Evolutionary conservation across 805 yeast genomes (phyloP).

Genomic region (Ogataea polymorpha): DNA sequence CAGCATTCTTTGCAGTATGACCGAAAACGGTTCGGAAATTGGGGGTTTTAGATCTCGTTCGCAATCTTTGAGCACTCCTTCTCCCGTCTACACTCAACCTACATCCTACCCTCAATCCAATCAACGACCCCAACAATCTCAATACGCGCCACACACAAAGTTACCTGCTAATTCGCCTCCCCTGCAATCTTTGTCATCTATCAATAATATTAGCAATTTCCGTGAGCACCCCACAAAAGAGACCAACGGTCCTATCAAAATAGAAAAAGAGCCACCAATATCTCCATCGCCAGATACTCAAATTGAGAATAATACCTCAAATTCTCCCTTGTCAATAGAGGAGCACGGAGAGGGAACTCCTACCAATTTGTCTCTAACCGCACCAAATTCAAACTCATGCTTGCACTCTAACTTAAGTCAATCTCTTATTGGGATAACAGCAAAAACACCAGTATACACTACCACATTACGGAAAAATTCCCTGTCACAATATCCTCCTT

Average conservation of each 20-base stretch:
- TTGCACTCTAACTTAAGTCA: background rate
- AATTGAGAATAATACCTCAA: constrained; percentile 10
- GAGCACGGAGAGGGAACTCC: background rate
- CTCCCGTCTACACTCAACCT: constrained; percentile 9
- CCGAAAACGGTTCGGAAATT: constrained; percentile 34
- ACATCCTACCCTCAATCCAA: background rate
- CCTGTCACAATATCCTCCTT: constrained; percentile 45
- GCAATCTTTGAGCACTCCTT: constrained; percentile 18
- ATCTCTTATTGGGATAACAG: background rate
- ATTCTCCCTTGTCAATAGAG: constrained; percentile 18
- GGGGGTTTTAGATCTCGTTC: constrained; percentile 18
- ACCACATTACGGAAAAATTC: constrained; percentile 38
- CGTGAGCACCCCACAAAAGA: background rate
- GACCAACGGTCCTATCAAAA: background rate
- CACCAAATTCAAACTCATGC: constrained; percentile 2
- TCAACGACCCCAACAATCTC: background rate
- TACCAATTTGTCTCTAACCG: background rate
- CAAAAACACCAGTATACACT: constrained; percentile 14
- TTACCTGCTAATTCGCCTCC: background rate
- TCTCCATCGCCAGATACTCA: constrained; percentile 18
- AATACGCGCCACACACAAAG: background rate
- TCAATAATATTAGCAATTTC: background rate
- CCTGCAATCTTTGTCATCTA: background rate
- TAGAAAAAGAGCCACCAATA: constrained; percentile 3
- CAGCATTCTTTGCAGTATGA: constrained; percentile 73